Conservation (phyloP, 2,329 filamentous ascomycete species). For the Metarhizium brunneum region DNA sequence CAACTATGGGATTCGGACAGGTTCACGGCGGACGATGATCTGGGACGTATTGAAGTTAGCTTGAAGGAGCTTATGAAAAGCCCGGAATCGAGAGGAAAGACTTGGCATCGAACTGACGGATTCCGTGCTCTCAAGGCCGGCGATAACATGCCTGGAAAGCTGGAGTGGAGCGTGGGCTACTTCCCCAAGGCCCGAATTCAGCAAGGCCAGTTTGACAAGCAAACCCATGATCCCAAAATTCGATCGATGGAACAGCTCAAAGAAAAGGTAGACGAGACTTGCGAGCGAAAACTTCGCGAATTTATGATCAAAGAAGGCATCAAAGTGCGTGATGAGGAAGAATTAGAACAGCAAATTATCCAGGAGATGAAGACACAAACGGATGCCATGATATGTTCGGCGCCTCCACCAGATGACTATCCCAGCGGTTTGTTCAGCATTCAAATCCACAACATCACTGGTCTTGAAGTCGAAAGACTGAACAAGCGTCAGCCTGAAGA, state of each 20-base stretch:
- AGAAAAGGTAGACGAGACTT: constrained; percentile 41
- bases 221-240: constrained; percentile 50
- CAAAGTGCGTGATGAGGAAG: constrained; percentile 43
- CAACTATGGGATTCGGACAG: constrained; percentile 72
- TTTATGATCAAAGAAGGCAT: constrained; percentile 37
- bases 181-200: constrained; percentile 59
- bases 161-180: constrained; percentile 64
- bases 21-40: constrained; percentile 62
- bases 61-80: constrained; percentile 55
- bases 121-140: constrained; percentile 56
- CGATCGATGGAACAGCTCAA: constrained; percentile 49
- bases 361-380: constrained; percentile 54
- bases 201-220: constrained; percentile 48
- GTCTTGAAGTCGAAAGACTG: constrained; percentile 51
- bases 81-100: constrained; percentile 48
- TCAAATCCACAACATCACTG: constrained; percentile 65
- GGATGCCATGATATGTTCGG: constrained; percentile 58
- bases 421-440: constrained; percentile 60
- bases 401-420: constrained; percentile 52
- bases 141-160: constrained; percentile 58
- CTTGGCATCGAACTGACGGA: constrained; percentile 54
- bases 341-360: constrained; percentile 57
- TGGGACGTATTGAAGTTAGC: constrained; percentile 62
- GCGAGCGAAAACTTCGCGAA: constrained; percentile 57
- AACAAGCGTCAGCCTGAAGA: constrained; percentile 44